Conservation (phyloP, 129 eudicot species). For the Artemisia tridentata region DNA sequence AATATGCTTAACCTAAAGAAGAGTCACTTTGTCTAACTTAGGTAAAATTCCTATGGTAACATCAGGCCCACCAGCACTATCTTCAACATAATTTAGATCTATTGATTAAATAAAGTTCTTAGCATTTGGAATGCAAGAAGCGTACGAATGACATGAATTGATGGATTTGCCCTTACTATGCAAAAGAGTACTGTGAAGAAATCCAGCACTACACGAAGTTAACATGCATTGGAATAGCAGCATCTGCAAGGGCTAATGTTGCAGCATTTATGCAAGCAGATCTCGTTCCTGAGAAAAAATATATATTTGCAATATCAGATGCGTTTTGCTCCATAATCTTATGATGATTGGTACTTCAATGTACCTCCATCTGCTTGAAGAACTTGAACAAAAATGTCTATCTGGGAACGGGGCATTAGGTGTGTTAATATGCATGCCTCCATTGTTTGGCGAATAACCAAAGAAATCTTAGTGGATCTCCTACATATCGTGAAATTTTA, state of each 20-base stretch:
- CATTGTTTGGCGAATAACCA: slow-evolving; percentile 95
- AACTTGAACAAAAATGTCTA: slow-evolving; percentile 94
- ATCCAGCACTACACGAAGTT: slow-evolving; percentile 94
- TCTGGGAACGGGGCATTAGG: slow-evolving; percentile 76
- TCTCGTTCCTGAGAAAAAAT: slow-evolving; percentile 63
- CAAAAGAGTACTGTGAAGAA: slow-evolving; percentile 68
- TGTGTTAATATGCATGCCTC: slow-evolving; percentile 68
- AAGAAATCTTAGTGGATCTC: slow-evolving; percentile 86
- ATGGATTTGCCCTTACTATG: slow-evolving; percentile 48
- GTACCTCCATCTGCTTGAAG: slow-evolving; percentile 98
- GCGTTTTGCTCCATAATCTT: not conserved
- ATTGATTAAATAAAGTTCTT: slow-evolving; percentile 28
- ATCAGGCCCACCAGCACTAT: slow-evolving; percentile 98
- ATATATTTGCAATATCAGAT: not conserved
- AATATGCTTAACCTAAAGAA: slow-evolving; percentile 66
- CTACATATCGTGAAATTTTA: slow-evolving; percentile 39
- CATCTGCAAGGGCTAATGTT: slow-evolving; percentile 88
- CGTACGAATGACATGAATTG: not conserved
- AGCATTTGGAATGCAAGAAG: slow-evolving; percentile 3
- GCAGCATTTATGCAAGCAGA: slow-evolving; percentile 97
- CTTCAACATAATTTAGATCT: slow-evolving; percentile 89
- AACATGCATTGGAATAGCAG: slow-evolving; percentile 96
- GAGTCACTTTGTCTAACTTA: slow-evolving; percentile 82
- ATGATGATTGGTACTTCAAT: not conserved
- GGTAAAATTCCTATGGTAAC: slow-evolving; percentile 90